A percentile compares a stretch with the other conserved stretches of the same genome.
These are phyloP conservation scores for Erigeron philadelphicus DNA, from an alignment of 140 eudicot species.

Conservation along the genomic window DNA sequence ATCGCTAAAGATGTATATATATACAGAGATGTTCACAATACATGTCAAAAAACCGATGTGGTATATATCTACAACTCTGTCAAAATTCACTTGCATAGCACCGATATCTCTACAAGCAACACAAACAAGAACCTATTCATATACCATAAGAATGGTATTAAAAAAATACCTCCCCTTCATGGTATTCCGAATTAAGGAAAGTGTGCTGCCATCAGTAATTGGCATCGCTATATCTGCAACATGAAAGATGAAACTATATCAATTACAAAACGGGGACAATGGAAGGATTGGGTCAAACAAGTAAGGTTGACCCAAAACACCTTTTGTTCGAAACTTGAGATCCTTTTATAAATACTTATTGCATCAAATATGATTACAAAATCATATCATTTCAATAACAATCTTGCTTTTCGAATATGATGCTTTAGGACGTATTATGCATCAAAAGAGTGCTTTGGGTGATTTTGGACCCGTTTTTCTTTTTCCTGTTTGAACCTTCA, in stretches of 20 bases:
- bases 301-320: background rate
- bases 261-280: too few species aligned
- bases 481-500: background rate
- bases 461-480: too few species aligned
- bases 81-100: background rate
- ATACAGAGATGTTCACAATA: background rate
- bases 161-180: background rate
- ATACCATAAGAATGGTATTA: background rate
- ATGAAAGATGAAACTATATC: background rate
- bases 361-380: background rate
- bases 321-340: too few species aligned
- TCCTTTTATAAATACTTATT: too few species aligned
- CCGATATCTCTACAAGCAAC: conserved; percentile 6
- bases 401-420: too few species aligned
- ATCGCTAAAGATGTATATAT: background rate
- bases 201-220: background rate
- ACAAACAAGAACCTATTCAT: conserved; percentile 3
- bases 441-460: background rate
- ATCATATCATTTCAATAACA: background rate
- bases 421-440: background rate
- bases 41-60: background rate
- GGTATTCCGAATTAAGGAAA: background rate
- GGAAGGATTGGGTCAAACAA: too few species aligned
- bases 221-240: background rate
- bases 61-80: conserved; percentile 3